Evolutionary conservation across 2,329 filamentous ascomycete species (phyloP).

Genomic region (Tolypocladium tropicale): DNA sequence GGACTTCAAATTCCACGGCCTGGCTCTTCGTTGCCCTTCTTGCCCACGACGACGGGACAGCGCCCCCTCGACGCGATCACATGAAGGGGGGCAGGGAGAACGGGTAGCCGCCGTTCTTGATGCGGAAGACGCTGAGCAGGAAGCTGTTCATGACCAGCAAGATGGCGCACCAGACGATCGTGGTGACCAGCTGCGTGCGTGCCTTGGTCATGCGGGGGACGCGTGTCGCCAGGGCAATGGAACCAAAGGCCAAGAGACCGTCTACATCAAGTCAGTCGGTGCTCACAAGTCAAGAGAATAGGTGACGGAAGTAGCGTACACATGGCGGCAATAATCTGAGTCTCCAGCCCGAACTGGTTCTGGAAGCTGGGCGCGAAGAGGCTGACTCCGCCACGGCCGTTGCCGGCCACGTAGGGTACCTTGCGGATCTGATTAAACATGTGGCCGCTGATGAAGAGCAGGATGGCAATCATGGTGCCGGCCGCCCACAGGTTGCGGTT

Average conservation of each 20-base stretch:
- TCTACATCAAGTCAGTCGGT: conserved; percentile 28
- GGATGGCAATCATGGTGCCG: conserved; percentile 75
- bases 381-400: conserved; percentile 74
- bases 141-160: conserved; percentile 86
- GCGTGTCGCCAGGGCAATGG: conserved; percentile 84
- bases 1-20: neutral
- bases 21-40: no score
- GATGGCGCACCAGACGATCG: conserved; percentile 68
- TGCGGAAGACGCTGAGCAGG: conserved; percentile 82
- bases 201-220: conserved; percentile 78
- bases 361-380: conserved; percentile 92
- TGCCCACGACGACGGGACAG: neutral
- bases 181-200: conserved; percentile 68
- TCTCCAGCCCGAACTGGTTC: conserved; percentile 88
- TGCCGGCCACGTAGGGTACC: conserved; percentile 80
- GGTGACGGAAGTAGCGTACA: conserved; percentile 55
- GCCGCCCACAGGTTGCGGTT: conserved; percentile 93
- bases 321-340: conserved; percentile 85
- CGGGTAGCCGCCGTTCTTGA: conserved; percentile 92
- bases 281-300: neutral
- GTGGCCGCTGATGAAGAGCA: conserved; percentile 90
- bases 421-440: conserved; percentile 99
- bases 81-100: conserved; percentile 89
- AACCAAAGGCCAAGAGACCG: conserved; percentile 75
- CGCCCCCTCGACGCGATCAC: conserved; percentile 20